Percentiles rank a stretch among this genome's conserved stretches.
These are phyloP conservation scores for Lithohypha guttulata DNA, from an alignment of 2,329 filamentous ascomycete genomes.

Conservation along the genomic window DNA sequence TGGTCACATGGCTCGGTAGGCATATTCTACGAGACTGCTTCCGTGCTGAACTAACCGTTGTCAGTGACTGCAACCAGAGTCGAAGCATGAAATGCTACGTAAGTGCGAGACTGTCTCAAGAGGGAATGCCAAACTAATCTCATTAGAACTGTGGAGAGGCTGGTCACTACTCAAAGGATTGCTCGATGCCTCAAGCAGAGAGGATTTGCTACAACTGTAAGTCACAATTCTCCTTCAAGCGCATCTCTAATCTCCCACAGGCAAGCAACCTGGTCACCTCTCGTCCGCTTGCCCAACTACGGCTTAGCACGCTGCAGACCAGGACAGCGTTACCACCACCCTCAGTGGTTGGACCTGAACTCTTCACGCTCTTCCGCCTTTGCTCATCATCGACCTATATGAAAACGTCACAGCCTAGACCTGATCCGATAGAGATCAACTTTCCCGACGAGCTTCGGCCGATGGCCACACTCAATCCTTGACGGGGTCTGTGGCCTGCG, in stretches of 20 bases:
- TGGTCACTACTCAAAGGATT: constrained; percentile 90
- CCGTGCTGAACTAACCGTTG: constrained; percentile 26
- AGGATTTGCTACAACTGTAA: constrained; percentile 98
- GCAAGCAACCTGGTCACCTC: constrained; percentile 66
- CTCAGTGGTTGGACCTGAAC: too few relatives aligned
- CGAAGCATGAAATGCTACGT: constrained; percentile 87
- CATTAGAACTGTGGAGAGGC: constrained; percentile 58
- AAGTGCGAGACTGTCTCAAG: constrained; percentile 24
- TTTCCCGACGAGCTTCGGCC: too few relatives aligned
- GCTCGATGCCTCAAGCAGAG: constrained; percentile 85
- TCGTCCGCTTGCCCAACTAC: constrained; percentile 86
- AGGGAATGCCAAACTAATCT: constrained; percentile 9
- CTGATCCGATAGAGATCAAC: too few relatives aligned
- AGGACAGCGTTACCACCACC: too few relatives aligned
- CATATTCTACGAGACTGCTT: not conserved
- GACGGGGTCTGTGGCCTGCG: too few relatives aligned
- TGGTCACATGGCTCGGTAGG: constrained; percentile 64
- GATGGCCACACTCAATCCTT: too few relatives aligned
- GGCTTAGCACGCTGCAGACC: too few relatives aligned
- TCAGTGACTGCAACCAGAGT: constrained; percentile 94
- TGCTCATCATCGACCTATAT: too few relatives aligned
- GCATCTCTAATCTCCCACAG: constrained; percentile 3
- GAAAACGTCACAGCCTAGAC: too few relatives aligned
- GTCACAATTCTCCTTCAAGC: not conserved
- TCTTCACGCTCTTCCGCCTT: too few relatives aligned